Evolutionary conservation across 148 eudicot species (phyloP), one percentile per base, ranked within the genome.

Genomic region (Rhododendron ovatum): DNA sequence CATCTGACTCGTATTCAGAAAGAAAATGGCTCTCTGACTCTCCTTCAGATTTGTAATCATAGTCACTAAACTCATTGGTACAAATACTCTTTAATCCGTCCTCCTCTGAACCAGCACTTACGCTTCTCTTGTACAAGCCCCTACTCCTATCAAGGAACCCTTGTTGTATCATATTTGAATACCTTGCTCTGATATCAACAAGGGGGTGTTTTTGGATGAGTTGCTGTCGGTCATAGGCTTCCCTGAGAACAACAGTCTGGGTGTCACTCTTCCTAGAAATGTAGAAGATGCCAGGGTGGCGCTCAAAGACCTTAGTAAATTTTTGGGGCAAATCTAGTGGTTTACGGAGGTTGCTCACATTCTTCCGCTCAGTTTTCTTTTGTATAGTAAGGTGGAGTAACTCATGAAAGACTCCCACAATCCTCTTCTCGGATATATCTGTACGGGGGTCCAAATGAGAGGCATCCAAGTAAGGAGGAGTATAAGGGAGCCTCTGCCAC

Each of bases 401-500:
- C 96, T 96, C 99, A 82, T 96, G 98, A 85, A 96, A 95, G 53
- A 93, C 95, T 79, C 98, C 99, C 51, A 95, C 98, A 74, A 91
- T 89, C 82, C 99, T 91, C 85, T 96, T 96, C 87, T 96, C 99
- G 47, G 99, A 94, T 22, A 90, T 91, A 93, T 96, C 99, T 14
- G 99, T 96, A 26, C 98, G 93, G 1, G 94, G 94, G 89, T 96
- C 99, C 93, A 96, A 89, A 73, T 93, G 97, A 30, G 94, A 93
- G 45, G 94, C 87, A 87, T 96, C 94, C 17, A 73, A 45, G 80
- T 96, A 96, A 37, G 99, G 99, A 26, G 95, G 94, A 53, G 97
- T 95, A 88, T 96, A 96, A 61, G 99, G 99, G 65, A 96, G 93
- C 88, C 63, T 92, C 69, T 96, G 99, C 99, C 99, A 96, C 83